Percentiles rank a stretch among this genome's conserved stretches.
phyloP scores from a whole-genome alignment of 192 early-diverging fungal genomes.

The Coemansia sp. region DNA sequence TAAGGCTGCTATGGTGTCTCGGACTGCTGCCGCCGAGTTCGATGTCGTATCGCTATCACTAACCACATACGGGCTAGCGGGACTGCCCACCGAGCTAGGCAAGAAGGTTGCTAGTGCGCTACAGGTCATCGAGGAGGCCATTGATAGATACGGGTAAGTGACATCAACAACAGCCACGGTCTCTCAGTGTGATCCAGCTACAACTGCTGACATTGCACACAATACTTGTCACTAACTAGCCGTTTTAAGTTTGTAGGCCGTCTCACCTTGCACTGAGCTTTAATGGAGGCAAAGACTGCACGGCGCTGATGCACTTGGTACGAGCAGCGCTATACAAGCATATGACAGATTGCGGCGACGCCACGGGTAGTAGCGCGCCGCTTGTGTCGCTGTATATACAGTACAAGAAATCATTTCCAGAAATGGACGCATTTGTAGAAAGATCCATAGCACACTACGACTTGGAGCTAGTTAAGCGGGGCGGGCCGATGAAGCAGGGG shows the following conservation, averaged over 20 bases:
- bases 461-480: slow-evolving; percentile 64
- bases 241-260: slow-evolving; percentile 45
- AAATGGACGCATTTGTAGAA: slow-evolving; percentile 86
- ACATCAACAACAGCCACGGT: neutral
- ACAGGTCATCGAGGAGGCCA: slow-evolving; percentile 48
- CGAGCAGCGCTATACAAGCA: slow-evolving; percentile 62
- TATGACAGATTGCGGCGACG: neutral
- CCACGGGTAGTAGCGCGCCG: slow-evolving; percentile 12
- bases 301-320: slow-evolving; percentile 81
- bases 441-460: slow-evolving; percentile 67
- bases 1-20: slow-evolving; percentile 30
- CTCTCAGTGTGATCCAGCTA: neutral
- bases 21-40: slow-evolving; percentile 19
- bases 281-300: slow-evolving; percentile 98
- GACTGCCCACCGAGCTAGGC: slow-evolving; percentile 24
- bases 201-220: neutral
- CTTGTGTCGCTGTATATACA: slow-evolving; percentile 77
- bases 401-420: slow-evolving; percentile 72
- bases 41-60: slow-evolving; percentile 30
- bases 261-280: slow-evolving; percentile 75
- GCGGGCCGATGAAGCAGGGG: slow-evolving; percentile 75
- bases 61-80: slow-evolving; percentile 34
- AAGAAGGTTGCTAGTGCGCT: slow-evolving; percentile 34
- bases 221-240: neutral
- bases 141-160: slow-evolving; percentile 52